These are phyloP conservation scores for Spirogloea muscicola DNA, from an alignment of 139 green algal genomes.

Conservation along the genomic window DNA sequence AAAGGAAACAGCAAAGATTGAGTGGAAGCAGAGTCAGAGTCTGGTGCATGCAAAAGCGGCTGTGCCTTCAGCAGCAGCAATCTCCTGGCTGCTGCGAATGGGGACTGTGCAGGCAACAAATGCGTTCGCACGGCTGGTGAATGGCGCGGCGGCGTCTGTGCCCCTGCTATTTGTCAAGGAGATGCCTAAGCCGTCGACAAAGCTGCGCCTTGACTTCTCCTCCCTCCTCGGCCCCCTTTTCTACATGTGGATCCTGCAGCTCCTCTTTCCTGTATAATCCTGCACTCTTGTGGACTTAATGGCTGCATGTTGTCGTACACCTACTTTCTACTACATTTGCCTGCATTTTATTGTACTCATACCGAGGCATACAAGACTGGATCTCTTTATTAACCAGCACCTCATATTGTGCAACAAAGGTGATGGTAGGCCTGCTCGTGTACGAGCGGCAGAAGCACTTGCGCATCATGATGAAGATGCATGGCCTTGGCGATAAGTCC, in stretches of 20 bases:
- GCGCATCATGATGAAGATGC: slow-evolving; percentile 96
- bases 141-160: background rate
- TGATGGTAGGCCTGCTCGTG: slow-evolving; percentile 52
- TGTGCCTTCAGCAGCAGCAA: no score
- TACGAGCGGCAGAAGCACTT: slow-evolving; percentile 77
- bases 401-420: no score
- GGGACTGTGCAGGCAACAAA: slow-evolving; percentile 25
- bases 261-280: slow-evolving; percentile 63
- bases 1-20: no score
- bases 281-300: no score
- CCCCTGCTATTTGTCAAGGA: slow-evolving; percentile 53
- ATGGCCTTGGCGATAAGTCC: slow-evolving; percentile 52
- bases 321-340: no score
- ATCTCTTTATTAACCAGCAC: no score
- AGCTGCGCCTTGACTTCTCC: slow-evolving; percentile 69
- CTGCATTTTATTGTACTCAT: no score
- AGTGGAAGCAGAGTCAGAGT: no score
- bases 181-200: slow-evolving; percentile 60
- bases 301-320: no score
- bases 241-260: slow-evolving; percentile 73
- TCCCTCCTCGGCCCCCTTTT: slow-evolving; percentile 79
- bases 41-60: no score
- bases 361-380: no score
- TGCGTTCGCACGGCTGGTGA: slow-evolving; percentile 21
- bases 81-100: no score